These are phyloP conservation scores for Peronospora farinosa DNA, from an alignment of 352 stramenopile genomes.

Conservation along the genomic window DNA sequence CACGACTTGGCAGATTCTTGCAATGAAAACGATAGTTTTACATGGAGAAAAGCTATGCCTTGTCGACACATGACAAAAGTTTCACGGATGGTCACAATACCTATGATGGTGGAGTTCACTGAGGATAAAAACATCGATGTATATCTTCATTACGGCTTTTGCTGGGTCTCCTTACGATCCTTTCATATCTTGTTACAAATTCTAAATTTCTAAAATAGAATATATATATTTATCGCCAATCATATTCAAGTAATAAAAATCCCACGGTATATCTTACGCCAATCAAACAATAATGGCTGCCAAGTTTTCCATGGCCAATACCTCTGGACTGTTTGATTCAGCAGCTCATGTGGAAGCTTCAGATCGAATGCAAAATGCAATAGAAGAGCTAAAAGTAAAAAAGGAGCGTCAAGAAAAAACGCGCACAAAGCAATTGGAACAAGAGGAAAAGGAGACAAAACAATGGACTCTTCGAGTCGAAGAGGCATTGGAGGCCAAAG, in stretches of 20 bases:
- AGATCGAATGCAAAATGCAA: conserved; percentile 64
- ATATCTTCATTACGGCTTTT: too few species aligned
- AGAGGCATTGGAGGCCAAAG: conserved; percentile 26
- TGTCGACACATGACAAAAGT: too few species aligned
- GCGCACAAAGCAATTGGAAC: conserved; percentile 19
- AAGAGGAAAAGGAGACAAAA: conserved; percentile 27
- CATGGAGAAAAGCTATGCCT: too few species aligned
- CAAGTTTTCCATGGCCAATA: conserved; percentile 80
- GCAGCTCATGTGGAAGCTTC: conserved; percentile 62
- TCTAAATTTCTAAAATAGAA: background rate
- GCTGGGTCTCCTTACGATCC: too few species aligned
- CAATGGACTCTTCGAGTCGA: conserved; percentile 18
- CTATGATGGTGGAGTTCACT: too few species aligned
- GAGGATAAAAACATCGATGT: too few species aligned
- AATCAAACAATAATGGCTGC: conserved; percentile 41
- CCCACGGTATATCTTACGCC: too few species aligned
- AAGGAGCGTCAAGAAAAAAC: conserved; percentile 40
- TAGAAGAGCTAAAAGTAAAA: conserved; percentile 66
- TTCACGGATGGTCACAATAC: too few species aligned
- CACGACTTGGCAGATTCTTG: too few species aligned
- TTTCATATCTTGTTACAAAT: too few species aligned
- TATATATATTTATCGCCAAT: background rate
- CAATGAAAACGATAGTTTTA: too few species aligned
- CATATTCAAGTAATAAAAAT: too few species aligned
- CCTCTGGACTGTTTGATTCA: conserved; percentile 62